Evolutionary conservation across 768 basidiomycete species (phyloP).

Genomic region (Lentinula edodes): DNA sequence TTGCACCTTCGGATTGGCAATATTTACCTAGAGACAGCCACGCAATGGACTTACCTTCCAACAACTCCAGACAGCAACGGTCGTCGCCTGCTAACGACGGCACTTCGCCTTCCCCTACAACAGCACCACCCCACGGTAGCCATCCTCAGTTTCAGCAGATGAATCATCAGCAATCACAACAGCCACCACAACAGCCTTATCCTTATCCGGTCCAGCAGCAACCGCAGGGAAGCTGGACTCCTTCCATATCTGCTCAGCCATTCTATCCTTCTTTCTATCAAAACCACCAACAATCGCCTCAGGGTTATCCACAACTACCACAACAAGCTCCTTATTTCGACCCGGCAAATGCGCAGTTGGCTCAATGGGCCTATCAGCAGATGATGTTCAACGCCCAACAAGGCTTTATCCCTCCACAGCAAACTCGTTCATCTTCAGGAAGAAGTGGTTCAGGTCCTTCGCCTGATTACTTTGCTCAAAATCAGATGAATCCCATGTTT

Average conservation of each 20-base stretch:
- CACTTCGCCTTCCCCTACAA: slow-evolving; percentile 19
- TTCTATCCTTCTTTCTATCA: slow-evolving; percentile 79
- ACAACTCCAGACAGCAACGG: slow-evolving; percentile 47
- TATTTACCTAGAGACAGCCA: slow-evolving; percentile 50
- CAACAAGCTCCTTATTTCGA: slow-evolving; percentile 64
- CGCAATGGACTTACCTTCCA: slow-evolving; percentile 51
- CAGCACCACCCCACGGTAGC: slow-evolving; percentile 16
- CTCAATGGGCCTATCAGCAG: slow-evolving; percentile 89
- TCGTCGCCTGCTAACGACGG: slow-evolving; percentile 57
- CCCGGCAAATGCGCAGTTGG: slow-evolving; percentile 68
- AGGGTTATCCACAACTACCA: slow-evolving; percentile 46
- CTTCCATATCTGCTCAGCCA: slow-evolving; percentile 58
- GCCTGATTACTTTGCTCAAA: slow-evolving; percentile 54
- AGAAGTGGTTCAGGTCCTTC: slow-evolving; percentile 33
- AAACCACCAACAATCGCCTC: slow-evolving; percentile 52
- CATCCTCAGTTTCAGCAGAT: slow-evolving; percentile 8
- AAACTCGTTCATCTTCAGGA: slow-evolving; percentile 34
- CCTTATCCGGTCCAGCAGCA: slow-evolving; percentile 71
- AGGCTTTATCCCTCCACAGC: slow-evolving; percentile 35
- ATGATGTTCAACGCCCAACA: slow-evolving; percentile 80
- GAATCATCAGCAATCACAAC: slow-evolving; percentile 17
- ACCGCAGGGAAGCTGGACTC: slow-evolving; percentile 65
- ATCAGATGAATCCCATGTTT: slow-evolving; percentile 43
- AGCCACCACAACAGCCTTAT: slow-evolving; percentile 40
- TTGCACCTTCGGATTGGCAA: slow-evolving; percentile 74